Evolutionary conservation across 345 rosid genomes (phyloP), one percentile per base, ranked within the genome.

Genomic region (Eutrema heterophyllum): DNA sequence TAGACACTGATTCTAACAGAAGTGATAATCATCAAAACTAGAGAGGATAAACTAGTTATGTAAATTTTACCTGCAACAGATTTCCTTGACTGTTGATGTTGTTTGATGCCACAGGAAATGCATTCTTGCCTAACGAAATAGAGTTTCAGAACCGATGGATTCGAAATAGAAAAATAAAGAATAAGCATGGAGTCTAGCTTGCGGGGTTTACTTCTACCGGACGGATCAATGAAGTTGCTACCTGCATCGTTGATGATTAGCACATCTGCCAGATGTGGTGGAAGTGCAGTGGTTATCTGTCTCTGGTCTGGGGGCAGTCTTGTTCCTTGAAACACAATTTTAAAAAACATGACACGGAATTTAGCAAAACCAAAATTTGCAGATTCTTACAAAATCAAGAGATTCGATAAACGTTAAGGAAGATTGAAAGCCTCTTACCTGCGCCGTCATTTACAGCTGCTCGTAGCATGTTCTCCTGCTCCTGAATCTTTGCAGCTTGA

Each of bases 401-500:
- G 39, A 27, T 14, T 48, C 7, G 7, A 62, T 10, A 62, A 35
- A 27, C 5, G 13, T 48, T 21, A 9, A 32, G 45, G 5, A 14
- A 68, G 55, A 46, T 0, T 7, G 44, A 64, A 30, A 65, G 18
- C 8, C 56, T 67, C 66, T 68, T 74, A 94, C 97, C 97, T 73
- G 86, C 87, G 15, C 97, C 96, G 3, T 38, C 75, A 78, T 95
- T 89, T 14, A 92, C 96, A 77, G 97, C 92, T 60, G 88, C 83
- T 26, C 93, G 87, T 29, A 94, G 86, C 79, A 81, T 68, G 57
- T 66, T 89, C 78, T 94, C 98, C 73, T 89, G 97, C 65, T 88
- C 99, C 73, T 81, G 93, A 84, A 89, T 85, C 81, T 95, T 92
- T 41, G 88, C 87, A 81, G 88, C 97, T 86, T 88, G 92, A 67